Conservation (phyloP, 371 early-diverging fungal species). For the Mucor velutinosus region DNA sequence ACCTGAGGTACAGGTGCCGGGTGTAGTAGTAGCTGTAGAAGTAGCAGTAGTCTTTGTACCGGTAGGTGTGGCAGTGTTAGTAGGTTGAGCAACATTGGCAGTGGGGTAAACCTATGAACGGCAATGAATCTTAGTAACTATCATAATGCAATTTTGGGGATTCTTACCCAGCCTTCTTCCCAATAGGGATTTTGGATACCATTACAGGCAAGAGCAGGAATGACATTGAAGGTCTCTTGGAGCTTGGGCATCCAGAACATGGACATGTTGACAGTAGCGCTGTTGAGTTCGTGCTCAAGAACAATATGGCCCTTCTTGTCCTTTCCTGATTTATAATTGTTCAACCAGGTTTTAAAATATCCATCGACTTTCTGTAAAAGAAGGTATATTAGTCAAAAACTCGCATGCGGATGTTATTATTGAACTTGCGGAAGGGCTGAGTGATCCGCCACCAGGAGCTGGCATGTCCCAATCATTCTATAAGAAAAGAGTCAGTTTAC, state of each 20-base stretch:
- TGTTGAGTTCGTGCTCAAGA: slow-evolving; percentile 57
- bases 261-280: slow-evolving; percentile 49
- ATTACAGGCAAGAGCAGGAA: slow-evolving; percentile 49
- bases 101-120: neutral
- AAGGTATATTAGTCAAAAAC: too few relatives aligned
- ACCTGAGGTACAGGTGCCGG: neutral
- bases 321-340: slow-evolving; percentile 37
- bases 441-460: slow-evolving; percentile 30
- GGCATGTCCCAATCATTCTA: slow-evolving; percentile 5
- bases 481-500: neutral
- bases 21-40: neutral
- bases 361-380: slow-evolving; percentile 26
- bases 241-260: slow-evolving; percentile 51
- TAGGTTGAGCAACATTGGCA: neutral
- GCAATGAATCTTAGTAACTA: neutral
- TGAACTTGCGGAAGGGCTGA: slow-evolving; percentile 14
- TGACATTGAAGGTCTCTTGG: slow-evolving; percentile 41
- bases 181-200: slow-evolving; percentile 54
- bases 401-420: too few relatives aligned
- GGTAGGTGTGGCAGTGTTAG: neutral
- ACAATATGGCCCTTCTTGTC: slow-evolving; percentile 47
- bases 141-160: slow-evolving; percentile 21
- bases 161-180: slow-evolving; percentile 34
- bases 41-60: slow-evolving; percentile 1
- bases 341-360: slow-evolving; percentile 45